Conservation (phyloP, 768 basidiomycete species). For the Glaciozyma antarctica region DNA sequence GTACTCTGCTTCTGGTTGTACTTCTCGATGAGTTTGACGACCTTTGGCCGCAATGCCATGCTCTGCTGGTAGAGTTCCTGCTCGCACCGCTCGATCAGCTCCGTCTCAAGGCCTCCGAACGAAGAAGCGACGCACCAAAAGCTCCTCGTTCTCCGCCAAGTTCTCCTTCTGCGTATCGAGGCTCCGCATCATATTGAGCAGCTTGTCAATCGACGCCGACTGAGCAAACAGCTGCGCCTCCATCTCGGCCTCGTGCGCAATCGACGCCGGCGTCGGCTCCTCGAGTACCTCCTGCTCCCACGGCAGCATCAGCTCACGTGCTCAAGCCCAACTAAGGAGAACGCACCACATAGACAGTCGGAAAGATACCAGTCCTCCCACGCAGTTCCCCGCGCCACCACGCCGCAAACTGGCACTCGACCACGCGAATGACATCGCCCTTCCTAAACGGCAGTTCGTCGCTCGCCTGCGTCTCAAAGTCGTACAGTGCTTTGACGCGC, state of each 20-base stretch:
- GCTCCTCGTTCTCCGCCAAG: constrained; percentile 82
- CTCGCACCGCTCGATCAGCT: not conserved
- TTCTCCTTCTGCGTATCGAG: constrained; percentile 68
- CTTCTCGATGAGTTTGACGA: constrained; percentile 92
- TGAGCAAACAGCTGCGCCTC: constrained; percentile 83
- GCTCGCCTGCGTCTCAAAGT: constrained; percentile 74
- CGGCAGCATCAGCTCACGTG: not conserved
- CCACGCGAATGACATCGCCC: constrained; percentile 88
- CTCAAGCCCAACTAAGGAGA: not conserved
- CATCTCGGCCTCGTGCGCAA: constrained; percentile 57
- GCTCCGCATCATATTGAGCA: constrained; percentile 62
- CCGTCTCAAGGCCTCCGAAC: not conserved
- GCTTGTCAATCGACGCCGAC: constrained; percentile 69
- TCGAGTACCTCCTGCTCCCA: constrained; percentile 53
- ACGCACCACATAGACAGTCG: constrained; percentile 87
- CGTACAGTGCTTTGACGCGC: constrained; percentile 77
- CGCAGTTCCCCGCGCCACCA: constrained; percentile 94
- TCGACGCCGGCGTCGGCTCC: constrained; percentile 54
- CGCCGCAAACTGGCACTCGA: constrained; percentile 85
- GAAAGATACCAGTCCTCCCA: constrained; percentile 88
- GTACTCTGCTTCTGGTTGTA: constrained; percentile 82
- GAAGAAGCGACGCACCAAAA: constrained; percentile 50
- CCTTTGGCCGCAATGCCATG: constrained; percentile 84
- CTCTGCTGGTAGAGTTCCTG: constrained; percentile 83
- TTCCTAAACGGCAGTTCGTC: constrained; percentile 86